These are phyloP conservation scores for Colletotrichum limetticola DNA, from an alignment of 2,329 filamentous ascomycete species.

Conservation along the genomic window DNA sequence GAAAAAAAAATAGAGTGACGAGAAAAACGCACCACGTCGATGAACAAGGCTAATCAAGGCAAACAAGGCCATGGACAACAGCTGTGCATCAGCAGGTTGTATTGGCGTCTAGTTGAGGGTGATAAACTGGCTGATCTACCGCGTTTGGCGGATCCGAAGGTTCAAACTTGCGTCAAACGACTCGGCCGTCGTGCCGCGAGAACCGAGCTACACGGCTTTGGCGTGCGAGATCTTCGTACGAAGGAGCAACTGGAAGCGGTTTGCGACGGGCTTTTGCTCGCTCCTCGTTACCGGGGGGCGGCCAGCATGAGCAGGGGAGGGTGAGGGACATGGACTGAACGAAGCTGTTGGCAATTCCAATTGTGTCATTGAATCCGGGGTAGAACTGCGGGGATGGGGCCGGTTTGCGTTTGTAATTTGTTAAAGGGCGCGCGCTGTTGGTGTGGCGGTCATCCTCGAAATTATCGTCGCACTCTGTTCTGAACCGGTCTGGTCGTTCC, in stretches of 20 bases:
- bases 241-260: slow-evolving; percentile 1
- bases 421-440: slow-evolving; percentile 6
- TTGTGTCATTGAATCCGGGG: slow-evolving; percentile 33
- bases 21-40: neutral
- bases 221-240: neutral
- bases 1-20: neutral
- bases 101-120: neutral
- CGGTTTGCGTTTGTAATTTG: neutral
- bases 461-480: neutral
- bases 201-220: neutral
- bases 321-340: neutral
- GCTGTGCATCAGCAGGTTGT: neutral
- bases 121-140: neutral
- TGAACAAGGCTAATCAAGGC: neutral
- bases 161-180: slow-evolving; percentile 6
- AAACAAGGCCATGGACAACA: slow-evolving; percentile 7
- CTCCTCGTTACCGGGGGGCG: neutral
- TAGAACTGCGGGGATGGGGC: slow-evolving; percentile 22
- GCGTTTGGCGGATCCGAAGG: slow-evolving; percentile 18
- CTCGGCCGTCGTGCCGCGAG: slow-evolving; percentile 21
- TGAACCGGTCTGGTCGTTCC: neutral
- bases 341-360: slow-evolving; percentile 30
- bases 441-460: neutral
- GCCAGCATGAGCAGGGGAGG: neutral
- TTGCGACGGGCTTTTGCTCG: slow-evolving; percentile 19